A percentile compares a stretch with the other conserved stretches of the same genome.
Conservation (phyloP, 129 eudicot genomes). For the Lactuca sativa region DNA sequence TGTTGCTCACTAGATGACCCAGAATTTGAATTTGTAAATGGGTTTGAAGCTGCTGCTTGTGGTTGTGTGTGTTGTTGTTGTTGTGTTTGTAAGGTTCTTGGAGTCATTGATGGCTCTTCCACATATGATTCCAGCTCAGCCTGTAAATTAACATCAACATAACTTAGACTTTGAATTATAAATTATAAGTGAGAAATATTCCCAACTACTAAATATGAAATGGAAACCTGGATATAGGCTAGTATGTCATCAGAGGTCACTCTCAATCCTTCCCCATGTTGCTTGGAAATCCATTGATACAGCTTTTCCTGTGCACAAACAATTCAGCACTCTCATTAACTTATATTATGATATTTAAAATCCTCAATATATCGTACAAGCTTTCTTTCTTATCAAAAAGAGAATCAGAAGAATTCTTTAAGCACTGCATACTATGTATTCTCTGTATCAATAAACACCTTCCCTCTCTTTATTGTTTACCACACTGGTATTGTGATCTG, state of each 20-base stretch:
- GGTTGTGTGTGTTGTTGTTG: constrained; percentile 20
- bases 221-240: constrained; percentile 60
- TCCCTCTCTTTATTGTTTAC: too few species aligned
- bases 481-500: too few species aligned
- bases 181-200: too few species aligned
- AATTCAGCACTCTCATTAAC: too few species aligned
- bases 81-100: constrained; percentile 34
- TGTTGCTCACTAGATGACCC: constrained; percentile 32
- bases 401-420: too few species aligned
- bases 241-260: constrained; percentile 61
- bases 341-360: too few species aligned
- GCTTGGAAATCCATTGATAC: constrained; percentile 71
- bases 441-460: too few species aligned
- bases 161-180: too few species aligned
- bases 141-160: constrained; percentile 26
- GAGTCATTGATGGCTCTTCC: constrained; percentile 55
- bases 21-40: constrained; percentile 41
- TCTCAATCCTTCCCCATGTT: constrained; percentile 65
- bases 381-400: too few species aligned
- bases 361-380: too few species aligned
- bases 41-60: constrained; percentile 12
- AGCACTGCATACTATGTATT: too few species aligned
- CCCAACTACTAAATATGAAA: too few species aligned
- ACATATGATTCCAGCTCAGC: constrained; percentile 47
- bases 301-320: constrained; percentile 70